Conservation (phyloP, 768 basidiomycete species). For the Boletus tylopilopsis region DNA sequence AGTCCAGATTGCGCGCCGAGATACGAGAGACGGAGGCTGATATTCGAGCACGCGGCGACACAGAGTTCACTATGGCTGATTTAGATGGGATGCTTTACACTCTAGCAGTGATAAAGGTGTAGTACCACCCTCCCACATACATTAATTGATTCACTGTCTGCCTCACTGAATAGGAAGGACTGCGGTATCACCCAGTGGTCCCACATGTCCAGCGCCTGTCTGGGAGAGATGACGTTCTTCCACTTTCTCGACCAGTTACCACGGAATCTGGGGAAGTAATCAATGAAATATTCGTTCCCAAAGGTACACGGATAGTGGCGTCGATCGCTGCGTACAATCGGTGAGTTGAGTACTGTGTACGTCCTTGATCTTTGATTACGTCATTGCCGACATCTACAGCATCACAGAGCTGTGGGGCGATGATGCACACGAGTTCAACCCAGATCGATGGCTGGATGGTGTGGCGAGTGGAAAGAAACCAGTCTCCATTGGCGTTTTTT, state of each 20-base stretch:
- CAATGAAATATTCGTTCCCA: constrained; percentile 43
- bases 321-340: constrained; percentile 57
- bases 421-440: constrained; percentile 31
- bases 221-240: constrained; percentile 51
- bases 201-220: constrained; percentile 53
- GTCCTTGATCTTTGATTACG: background rate
- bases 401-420: constrained; percentile 30
- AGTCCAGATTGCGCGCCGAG: constrained; percentile 50
- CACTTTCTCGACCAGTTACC: constrained; percentile 51
- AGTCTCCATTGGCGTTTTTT: constrained; percentile 26
- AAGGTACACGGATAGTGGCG: constrained; percentile 47
- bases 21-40: constrained; percentile 9
- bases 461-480: constrained; percentile 15
- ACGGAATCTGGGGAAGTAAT: constrained; percentile 43
- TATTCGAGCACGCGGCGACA: constrained; percentile 8
- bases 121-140: constrained; percentile 12
- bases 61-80: constrained; percentile 34
- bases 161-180: constrained; percentile 36
- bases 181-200: constrained; percentile 47
- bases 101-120: constrained; percentile 33
- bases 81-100: constrained; percentile 50
- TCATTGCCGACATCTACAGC: constrained; percentile 8
- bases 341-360: constrained; percentile 23
- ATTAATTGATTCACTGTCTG: constrained; percentile 14
- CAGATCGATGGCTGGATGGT: constrained; percentile 26